phyloP scores from a whole-genome alignment of 2,329 filamentous ascomycete genomes.

The Fusarium sp. region DNA sequence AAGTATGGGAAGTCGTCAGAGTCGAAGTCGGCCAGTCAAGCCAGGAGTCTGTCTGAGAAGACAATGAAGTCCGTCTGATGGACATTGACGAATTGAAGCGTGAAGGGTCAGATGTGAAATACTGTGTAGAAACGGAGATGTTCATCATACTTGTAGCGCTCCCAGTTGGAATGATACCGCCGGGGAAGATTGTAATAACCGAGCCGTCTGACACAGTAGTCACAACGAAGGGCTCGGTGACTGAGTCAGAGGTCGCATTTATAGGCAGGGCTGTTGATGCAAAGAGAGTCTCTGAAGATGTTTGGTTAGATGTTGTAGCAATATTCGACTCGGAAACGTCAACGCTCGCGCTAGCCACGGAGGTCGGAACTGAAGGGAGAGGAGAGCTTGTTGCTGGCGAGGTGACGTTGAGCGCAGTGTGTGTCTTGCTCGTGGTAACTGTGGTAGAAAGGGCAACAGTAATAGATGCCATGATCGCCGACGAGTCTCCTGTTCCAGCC shows the following conservation, averaged over 20 bases:
- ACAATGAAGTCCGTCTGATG: neutral
- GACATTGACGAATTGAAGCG: conserved; percentile 6
- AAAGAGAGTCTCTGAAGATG: neutral
- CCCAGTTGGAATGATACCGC: conserved; percentile 12
- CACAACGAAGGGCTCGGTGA: neutral
- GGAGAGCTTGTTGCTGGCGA: conserved; percentile 4
- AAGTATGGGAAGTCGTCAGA: conserved; percentile 5
- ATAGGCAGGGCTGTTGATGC: conserved; percentile 13
- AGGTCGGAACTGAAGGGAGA: neutral
- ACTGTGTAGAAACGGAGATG: conserved; percentile 4
- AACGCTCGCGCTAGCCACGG: neutral
- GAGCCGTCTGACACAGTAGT: conserved; percentile 23
- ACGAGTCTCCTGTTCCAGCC: neutral
- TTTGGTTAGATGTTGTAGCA: neutral
- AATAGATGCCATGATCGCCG: neutral
- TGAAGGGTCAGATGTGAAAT: conserved; percentile 8
- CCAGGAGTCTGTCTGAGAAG: neutral
- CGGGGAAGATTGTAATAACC: conserved; percentile 32
- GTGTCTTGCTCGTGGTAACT: neutral
- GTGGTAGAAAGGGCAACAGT: neutral
- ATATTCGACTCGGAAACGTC: neutral
- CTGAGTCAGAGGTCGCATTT: conserved; percentile 7
- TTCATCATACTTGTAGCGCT: conserved; percentile 5
- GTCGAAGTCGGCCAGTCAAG: conserved; percentile 34
- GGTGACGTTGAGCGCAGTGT: neutral